Percentiles rank a stretch among this genome's conserved stretches.
Evolutionary conservation across 768 basidiomycete genomes (phyloP).

Genomic region (Suillus clintonianus): DNA sequence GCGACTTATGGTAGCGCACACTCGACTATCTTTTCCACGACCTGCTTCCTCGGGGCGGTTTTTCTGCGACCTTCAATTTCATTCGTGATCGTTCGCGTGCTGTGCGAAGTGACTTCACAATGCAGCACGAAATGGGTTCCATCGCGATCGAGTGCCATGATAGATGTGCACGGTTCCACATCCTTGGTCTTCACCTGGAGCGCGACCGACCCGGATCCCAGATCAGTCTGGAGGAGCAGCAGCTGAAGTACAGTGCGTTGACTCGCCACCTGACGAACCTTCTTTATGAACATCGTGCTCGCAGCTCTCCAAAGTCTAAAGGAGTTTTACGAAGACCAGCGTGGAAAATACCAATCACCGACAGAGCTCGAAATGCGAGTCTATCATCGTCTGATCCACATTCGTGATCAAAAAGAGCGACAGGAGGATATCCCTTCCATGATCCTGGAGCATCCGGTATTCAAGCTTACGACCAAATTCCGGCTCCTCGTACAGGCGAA

Average conservation of each 20-base stretch:
- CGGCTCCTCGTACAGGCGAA: conserved; percentile 78
- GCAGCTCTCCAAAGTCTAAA: conserved; percentile 91
- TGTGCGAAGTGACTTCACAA: conserved; percentile 91
- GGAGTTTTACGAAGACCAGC: conserved; percentile 89
- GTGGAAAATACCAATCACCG: conserved; percentile 63
- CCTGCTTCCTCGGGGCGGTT: conserved; percentile 68
- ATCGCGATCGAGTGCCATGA: conserved; percentile 89
- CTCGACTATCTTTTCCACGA: conserved; percentile 92
- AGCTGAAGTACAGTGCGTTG: conserved; percentile 84
- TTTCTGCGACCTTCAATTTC: conserved; percentile 75
- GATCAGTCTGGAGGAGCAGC: conserved; percentile 78
- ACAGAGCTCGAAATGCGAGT: conserved; percentile 96
- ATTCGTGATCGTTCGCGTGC: conserved; percentile 90
- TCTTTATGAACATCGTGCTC: neutral
- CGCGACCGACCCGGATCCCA: conserved; percentile 61
- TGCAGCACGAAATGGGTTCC: conserved; percentile 80
- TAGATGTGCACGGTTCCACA: conserved; percentile 92
- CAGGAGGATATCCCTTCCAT: conserved; percentile 69
- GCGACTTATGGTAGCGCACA: conserved; percentile 55
- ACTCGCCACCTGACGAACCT: neutral
- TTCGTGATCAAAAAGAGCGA: conserved; percentile 80
- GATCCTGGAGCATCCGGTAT: conserved; percentile 72
- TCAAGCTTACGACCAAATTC: conserved; percentile 81
- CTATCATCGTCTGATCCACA: conserved; percentile 90
- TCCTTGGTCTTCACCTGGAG: conserved; percentile 73